Conservation (phyloP, 2,329 filamentous ascomycete genomes). For the Cercospora nicotianae region DNA sequence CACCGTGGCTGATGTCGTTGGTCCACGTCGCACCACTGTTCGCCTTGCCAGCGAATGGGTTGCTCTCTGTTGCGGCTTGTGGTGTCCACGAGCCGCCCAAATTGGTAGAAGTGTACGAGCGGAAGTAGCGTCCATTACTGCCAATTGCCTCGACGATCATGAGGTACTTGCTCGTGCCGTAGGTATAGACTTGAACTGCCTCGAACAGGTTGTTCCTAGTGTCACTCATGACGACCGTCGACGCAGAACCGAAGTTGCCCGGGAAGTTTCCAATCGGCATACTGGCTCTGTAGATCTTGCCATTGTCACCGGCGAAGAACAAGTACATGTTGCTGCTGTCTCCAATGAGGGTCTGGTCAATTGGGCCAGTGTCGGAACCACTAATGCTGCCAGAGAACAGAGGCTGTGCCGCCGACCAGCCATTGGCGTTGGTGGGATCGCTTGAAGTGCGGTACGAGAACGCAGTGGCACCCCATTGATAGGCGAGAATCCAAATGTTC, state of each 20-base stretch:
- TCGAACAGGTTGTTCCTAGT: constrained; percentile 61
- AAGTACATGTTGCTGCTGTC: constrained; percentile 64
- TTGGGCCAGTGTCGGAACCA: constrained; percentile 52
- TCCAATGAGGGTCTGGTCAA: constrained; percentile 65
- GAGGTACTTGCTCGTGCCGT: constrained; percentile 60
- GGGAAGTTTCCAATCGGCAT: constrained; percentile 66
- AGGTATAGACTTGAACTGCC: constrained; percentile 65
- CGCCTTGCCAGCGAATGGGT: constrained; percentile 66
- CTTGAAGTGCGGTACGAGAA: constrained; percentile 62
- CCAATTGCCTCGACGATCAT: constrained; percentile 69
- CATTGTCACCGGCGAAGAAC: constrained; percentile 68
- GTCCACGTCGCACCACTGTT: constrained; percentile 67
- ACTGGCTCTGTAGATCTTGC: constrained; percentile 63
- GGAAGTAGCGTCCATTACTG: constrained; percentile 61
- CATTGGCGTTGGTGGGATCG: constrained; percentile 58
- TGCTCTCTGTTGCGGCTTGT: constrained; percentile 56
- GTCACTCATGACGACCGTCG: constrained; percentile 55
- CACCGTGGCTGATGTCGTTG: constrained; percentile 66
- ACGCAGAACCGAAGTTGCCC: constrained; percentile 56
- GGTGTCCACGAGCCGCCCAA: constrained; percentile 60
- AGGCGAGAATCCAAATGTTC: constrained; percentile 63
- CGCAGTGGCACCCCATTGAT: constrained; percentile 62
- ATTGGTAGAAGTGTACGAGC: constrained; percentile 62
- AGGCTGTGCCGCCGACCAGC: constrained; percentile 56
- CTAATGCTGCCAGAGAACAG: constrained; percentile 59